Conservation (phyloP, 106 monocot genomes). For the Acanthochlamys bracteata region DNA sequence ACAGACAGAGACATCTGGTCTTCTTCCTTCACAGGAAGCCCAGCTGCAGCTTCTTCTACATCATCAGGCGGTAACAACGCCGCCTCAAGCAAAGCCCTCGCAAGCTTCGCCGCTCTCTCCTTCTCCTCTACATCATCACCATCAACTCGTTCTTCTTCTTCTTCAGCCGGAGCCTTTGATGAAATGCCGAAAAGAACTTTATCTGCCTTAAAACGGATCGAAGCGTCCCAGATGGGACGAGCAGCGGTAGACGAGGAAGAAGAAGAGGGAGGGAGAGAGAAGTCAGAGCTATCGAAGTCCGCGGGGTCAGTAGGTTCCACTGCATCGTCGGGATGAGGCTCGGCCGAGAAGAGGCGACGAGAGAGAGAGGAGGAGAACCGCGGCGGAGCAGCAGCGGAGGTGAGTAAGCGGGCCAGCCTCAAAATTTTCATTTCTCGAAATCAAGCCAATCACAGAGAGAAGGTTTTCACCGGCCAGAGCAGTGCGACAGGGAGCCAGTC, state of each 20-base stretch:
- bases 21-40: constrained; percentile 47
- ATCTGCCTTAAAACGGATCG: constrained; percentile 62
- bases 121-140: constrained; percentile 28
- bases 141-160: constrained; percentile 3
- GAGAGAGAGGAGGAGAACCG: neutral
- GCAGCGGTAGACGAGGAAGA: neutral
- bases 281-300: constrained; percentile 6
- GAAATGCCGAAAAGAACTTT: constrained; percentile 30
- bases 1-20: constrained; percentile 85
- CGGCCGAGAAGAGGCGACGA: no score
- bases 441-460: no score
- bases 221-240: constrained; percentile 45
- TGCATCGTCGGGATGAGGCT: no score
- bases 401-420: no score
- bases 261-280: constrained; percentile 16
- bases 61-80: constrained; percentile 48
- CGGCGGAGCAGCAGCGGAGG: no score
- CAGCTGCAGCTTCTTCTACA: constrained; percentile 18
- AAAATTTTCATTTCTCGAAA: no score
- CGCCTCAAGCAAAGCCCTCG: constrained; percentile 60
- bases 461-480: no score
- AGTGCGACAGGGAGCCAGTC: no score
- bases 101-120: constrained; percentile 45
- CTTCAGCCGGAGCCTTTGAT: constrained; percentile 1
- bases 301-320: no score